Conservation (phyloP, 2,329 filamentous ascomycete genomes). For the Colletotrichum kahawae region DNA sequence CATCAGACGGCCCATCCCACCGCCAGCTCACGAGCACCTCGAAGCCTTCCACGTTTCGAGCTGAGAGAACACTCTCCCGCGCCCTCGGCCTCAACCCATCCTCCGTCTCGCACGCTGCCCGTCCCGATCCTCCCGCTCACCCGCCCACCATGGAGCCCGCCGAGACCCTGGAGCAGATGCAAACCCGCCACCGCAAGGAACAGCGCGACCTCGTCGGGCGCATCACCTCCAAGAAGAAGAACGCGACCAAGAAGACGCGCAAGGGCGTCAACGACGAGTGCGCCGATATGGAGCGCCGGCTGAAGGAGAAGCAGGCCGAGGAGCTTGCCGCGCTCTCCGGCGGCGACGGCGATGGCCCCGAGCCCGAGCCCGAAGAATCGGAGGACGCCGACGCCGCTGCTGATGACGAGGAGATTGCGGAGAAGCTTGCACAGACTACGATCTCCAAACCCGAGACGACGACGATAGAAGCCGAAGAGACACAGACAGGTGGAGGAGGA, state of each 20-base stretch:
- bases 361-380: constrained; percentile 6
- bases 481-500: constrained; percentile 20
- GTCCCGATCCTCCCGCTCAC: not conserved
- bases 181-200: constrained; percentile 85
- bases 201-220: constrained; percentile 83
- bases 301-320: constrained; percentile 69
- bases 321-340: constrained; percentile 57
- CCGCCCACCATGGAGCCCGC: constrained; percentile 29
- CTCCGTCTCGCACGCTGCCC: too few species aligned
- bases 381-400: constrained; percentile 29
- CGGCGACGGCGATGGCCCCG: not conserved
- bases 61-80: too few species aligned
- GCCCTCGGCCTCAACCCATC: too few species aligned
- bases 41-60: too few species aligned
- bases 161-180: constrained; percentile 75
- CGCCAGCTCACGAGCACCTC: too few species aligned
- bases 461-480: too few species aligned
- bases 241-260: constrained; percentile 85
- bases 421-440: constrained; percentile 11
- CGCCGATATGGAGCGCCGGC: constrained; percentile 68
- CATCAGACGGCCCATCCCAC: not conserved
- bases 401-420: constrained; percentile 24
- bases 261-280: constrained; percentile 81
- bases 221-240: constrained; percentile 95
- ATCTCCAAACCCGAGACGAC: not conserved